Base-by-base conservation (phyloP, 2,329 filamentous ascomycete species). In the Exophiala calicioides region DNA sequence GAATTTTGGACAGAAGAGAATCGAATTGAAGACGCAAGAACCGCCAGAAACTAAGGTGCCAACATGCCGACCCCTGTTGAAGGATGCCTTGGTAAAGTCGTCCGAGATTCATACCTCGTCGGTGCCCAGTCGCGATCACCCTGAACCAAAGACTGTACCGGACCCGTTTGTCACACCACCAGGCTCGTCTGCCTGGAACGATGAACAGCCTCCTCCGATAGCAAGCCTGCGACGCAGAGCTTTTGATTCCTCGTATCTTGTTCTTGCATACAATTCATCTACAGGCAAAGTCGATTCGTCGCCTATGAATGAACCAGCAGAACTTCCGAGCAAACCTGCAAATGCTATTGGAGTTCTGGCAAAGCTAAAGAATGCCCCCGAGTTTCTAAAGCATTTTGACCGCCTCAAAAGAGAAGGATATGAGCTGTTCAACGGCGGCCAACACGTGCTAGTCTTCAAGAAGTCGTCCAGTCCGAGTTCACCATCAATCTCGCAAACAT, bases 391-490 rank as follows among this genome's bases (percentile, higher is more conserved):
- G 3, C 64, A 68, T 44, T 68, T 73, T 27, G 58, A 60, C 4
- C 50, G 59, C 20, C 64, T 73, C 60, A 59, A 66, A 40, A 42
- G 56, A 19, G 62, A 68, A 27, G 71, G 70, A 3, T 73, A 70
- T 40, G 67, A 70, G 12, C 65, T 74, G 27, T 64, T 66, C 8
- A 68, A 66, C 4, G 70, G 70, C 1, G 64, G 65, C 10, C 65
- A 64, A 7, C 63, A 73, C 47, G 63, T 51, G 35, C 49, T 58
- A 8, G 42, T 58, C 15, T 58, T 58, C 38, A 34, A 41, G 23
- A 58, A 55, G 33, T 34, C 44, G 24, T 30, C 26, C n/a, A 20
- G 9, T 20, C 13, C 34, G 3, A 16, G 20, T 24, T 32, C 26
- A 30, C 6, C 27, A n/a, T 12, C 26, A n/a, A n/a, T n/a, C 5